These are phyloP conservation scores for Rauvolfia tetraphylla DNA, from an alignment of 257 asterid species.

Conservation along the genomic window DNA sequence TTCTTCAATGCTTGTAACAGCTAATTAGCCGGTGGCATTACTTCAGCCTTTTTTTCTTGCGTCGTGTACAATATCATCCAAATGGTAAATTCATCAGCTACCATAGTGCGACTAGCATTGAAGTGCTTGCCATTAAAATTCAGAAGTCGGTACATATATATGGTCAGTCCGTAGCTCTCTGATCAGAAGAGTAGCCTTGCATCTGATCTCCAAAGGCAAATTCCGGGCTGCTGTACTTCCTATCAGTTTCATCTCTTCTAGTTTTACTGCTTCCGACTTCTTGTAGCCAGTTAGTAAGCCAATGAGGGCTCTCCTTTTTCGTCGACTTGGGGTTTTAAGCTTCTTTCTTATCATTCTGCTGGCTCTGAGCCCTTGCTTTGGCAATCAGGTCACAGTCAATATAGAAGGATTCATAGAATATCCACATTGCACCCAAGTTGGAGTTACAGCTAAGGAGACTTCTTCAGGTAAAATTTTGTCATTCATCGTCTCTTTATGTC, in stretches of 20 bases:
- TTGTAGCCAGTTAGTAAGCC: not conserved
- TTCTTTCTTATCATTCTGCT: slow-evolving; percentile 8
- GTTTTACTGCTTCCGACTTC: not conserved
- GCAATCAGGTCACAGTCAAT: not conserved
- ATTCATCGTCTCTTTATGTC: not conserved
- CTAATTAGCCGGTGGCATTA: slow-evolving; percentile 17
- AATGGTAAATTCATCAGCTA: not conserved
- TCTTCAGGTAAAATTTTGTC: slow-evolving; percentile 7
- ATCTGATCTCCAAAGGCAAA: not conserved
- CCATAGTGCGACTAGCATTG: slow-evolving; percentile 3
- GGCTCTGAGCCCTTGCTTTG: slow-evolving; percentile 2
- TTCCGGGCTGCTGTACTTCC: not conserved
- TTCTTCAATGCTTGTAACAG: slow-evolving; percentile 3
- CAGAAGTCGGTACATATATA: not conserved
- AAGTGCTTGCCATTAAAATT: not conserved
- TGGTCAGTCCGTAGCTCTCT: not conserved
- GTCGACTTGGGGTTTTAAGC: not conserved
- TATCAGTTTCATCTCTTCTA: not conserved
- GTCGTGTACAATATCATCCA: not conserved
- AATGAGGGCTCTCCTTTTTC: slow-evolving; percentile 3
- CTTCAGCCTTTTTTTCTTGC: not conserved
- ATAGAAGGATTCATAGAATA: slow-evolving; percentile 1
- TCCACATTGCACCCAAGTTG: not conserved
- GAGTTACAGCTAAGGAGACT: not conserved
- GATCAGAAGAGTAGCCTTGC: not conserved